Evolutionary conservation across 768 basidiomycete species (phyloP).

Genomic region (Tubosaeta sp.): DNA sequence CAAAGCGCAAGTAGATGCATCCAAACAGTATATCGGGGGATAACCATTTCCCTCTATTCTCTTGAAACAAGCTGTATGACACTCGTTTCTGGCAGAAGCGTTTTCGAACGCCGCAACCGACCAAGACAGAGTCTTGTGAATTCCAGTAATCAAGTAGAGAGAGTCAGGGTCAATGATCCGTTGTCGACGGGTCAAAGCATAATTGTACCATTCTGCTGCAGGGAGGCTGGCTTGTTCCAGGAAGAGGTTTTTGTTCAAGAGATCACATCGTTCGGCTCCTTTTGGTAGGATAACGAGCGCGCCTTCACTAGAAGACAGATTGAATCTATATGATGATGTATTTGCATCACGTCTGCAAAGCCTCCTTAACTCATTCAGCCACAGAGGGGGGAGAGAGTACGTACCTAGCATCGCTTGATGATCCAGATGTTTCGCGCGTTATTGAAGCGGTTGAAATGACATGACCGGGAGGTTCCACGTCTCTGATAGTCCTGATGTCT

Average conservation of each 20-base stretch:
- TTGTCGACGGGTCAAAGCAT: conserved; percentile 11
- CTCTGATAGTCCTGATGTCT: conserved; percentile 4
- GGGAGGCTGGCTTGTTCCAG: conserved; percentile 14
- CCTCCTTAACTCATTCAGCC: no score
- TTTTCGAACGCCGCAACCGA: conserved; percentile 16
- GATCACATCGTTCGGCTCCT: conserved; percentile 21
- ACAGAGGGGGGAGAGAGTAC: not conserved
- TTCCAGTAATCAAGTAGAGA: conserved; percentile 21
- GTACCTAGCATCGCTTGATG: not conserved
- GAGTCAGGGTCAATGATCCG: conserved; percentile 16
- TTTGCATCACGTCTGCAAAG: not conserved
- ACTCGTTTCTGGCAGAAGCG: not conserved
- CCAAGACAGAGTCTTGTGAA: conserved; percentile 12
- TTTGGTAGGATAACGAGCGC: conserved; percentile 32
- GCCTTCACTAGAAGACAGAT: conserved; percentile 18
- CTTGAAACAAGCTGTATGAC: conserved; percentile 5
- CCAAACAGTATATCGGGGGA: conserved; percentile 4
- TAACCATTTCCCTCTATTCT: not conserved
- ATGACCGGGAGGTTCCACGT: not conserved
- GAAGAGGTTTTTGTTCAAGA: conserved; percentile 19
- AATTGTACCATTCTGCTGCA: conserved; percentile 26
- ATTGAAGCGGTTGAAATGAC: conserved; percentile 7
- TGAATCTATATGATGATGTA: not conserved
- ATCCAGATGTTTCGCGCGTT: not conserved
- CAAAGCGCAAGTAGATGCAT: not conserved